Conservation (phyloP, 129 eudicot species). For the Pulicaria dysenterica region DNA sequence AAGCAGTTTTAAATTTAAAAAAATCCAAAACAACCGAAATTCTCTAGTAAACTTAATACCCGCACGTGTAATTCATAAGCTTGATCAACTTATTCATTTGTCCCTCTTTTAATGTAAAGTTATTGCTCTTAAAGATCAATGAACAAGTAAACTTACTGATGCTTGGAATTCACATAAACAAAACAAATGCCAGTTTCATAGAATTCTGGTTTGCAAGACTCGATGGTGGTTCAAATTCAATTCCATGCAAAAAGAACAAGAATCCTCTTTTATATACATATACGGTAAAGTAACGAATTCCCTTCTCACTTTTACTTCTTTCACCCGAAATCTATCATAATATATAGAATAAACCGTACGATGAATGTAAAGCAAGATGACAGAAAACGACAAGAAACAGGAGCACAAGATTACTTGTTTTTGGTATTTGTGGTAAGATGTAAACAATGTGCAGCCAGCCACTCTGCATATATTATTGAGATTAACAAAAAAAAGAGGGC, state of each 20-base stretch:
- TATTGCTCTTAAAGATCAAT: not conserved
- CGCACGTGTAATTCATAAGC: slow-evolving; percentile 1
- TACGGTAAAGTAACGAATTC: slow-evolving; percentile 19
- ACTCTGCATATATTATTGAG: not conserved
- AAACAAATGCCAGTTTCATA: slow-evolving; percentile 20
- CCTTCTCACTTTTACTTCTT: slow-evolving; percentile 12
- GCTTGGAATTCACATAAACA: slow-evolving; percentile 4
- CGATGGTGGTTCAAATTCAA: slow-evolving; percentile 15
- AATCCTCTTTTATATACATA: slow-evolving; percentile 13
- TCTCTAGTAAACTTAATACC: not conserved
- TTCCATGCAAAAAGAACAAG: slow-evolving; percentile 31
- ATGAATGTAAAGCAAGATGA: not conserved
- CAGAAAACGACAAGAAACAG: slow-evolving; percentile 28
- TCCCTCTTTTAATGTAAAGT: not conserved
- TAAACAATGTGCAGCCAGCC: slow-evolving; percentile 29
- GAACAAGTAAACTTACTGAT: not conserved
- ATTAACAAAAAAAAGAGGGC: not conserved
- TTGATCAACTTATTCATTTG: slow-evolving; percentile 6
- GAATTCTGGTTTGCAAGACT: not conserved
- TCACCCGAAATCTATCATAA: slow-evolving; percentile 3
- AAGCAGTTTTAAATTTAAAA: not conserved
- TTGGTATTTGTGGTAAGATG: slow-evolving; percentile 5
- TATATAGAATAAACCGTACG: not conserved
- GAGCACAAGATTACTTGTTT: slow-evolving; percentile 19
- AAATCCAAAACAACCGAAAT: not conserved